These are phyloP conservation scores for Polytrichum formosum DNA, from an alignment of 225 moss, liverwort and hornwort species.

Conservation along the genomic window DNA sequence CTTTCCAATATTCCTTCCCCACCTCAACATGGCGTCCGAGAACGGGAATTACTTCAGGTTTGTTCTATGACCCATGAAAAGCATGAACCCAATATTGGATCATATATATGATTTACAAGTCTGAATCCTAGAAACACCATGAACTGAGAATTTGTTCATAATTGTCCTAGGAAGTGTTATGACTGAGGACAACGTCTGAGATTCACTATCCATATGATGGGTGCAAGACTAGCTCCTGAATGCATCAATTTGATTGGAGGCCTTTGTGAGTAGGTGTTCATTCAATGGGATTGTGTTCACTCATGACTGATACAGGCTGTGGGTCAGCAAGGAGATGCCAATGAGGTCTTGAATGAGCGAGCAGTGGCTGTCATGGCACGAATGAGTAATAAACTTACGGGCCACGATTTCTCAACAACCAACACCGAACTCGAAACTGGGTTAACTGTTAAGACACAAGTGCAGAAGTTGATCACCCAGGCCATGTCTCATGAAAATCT, in stretches of 20 bases:
- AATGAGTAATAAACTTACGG: conserved; percentile 96
- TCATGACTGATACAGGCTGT: conserved; percentile 47
- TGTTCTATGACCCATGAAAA: not conserved
- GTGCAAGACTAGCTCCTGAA: too few relatives aligned
- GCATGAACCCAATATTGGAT: too few relatives aligned
- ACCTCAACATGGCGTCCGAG: conserved; percentile 78
- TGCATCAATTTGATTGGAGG: too few relatives aligned
- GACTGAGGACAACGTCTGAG: too few relatives aligned
- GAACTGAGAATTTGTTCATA: too few relatives aligned
- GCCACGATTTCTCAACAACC: conserved; percentile 76
- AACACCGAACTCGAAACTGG: conserved; percentile 72
- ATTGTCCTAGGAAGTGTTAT: too few relatives aligned
- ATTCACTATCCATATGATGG: too few relatives aligned
- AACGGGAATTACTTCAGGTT: conserved; percentile 88
- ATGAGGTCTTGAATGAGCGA: conserved; percentile 88
- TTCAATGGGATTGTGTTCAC: too few relatives aligned
- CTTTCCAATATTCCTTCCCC: conserved; percentile 68
- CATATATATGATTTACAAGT: too few relatives aligned
- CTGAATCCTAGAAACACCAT: too few relatives aligned
- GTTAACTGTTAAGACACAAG: conserved; percentile 74
- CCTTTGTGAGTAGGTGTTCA: too few relatives aligned
- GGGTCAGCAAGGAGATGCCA: conserved; percentile 87
- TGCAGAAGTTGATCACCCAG: conserved; percentile 83
- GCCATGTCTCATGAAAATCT: conserved; percentile 94
- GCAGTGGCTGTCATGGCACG: conserved; percentile 94